Evolutionary conservation across 2,329 filamentous ascomycete genomes (phyloP).

Genomic region (Xenosphaeropsis pyriputrescens): DNA sequence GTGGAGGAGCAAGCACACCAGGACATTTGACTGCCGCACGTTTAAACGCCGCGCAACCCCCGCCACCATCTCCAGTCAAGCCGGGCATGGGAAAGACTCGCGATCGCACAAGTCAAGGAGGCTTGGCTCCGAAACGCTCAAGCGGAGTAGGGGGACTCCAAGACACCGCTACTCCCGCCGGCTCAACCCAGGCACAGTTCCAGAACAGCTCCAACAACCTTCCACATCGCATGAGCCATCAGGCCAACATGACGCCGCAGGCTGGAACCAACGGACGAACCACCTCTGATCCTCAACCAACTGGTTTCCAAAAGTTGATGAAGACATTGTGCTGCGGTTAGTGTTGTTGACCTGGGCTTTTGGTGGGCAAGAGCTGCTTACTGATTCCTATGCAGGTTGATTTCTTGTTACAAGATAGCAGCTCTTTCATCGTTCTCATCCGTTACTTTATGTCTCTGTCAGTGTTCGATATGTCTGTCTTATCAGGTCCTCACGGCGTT

Average conservation of each 20-base stretch:
- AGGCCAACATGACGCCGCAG: constrained; percentile 43
- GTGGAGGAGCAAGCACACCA: constrained; percentile 42
- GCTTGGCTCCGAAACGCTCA: constrained; percentile 59
- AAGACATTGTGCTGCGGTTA: constrained; percentile 85
- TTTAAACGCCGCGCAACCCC: constrained; percentile 90
- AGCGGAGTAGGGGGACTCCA: constrained; percentile 59
- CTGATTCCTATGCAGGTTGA: constrained; percentile 15
- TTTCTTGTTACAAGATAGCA: constrained; percentile 6
- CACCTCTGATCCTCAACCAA: constrained; percentile 56
- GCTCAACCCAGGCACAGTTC: constrained; percentile 90
- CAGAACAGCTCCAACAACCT: constrained; percentile 89
- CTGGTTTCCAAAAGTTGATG: constrained; percentile 82
- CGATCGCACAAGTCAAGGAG: constrained; percentile 65
- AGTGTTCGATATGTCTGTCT: no score
- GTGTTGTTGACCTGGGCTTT: constrained; percentile 11
- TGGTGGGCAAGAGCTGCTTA: constrained; percentile 1
- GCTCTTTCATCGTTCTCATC: constrained; percentile 2
- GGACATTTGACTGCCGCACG: constrained; percentile 58
- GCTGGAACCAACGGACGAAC: constrained; percentile 37
- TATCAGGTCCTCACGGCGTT: no score
- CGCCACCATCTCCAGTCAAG: constrained; percentile 73
- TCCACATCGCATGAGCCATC: constrained; percentile 45
- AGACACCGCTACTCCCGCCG: constrained; percentile 72
- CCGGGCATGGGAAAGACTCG: constrained; percentile 58
- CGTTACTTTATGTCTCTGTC: no score